A percentile compares a stretch with the other conserved stretches of the same genome.
phyloP scores from a whole-genome alignment of 495 filamentous ascomycete genomes.

The Penicillium manginii region DNA sequence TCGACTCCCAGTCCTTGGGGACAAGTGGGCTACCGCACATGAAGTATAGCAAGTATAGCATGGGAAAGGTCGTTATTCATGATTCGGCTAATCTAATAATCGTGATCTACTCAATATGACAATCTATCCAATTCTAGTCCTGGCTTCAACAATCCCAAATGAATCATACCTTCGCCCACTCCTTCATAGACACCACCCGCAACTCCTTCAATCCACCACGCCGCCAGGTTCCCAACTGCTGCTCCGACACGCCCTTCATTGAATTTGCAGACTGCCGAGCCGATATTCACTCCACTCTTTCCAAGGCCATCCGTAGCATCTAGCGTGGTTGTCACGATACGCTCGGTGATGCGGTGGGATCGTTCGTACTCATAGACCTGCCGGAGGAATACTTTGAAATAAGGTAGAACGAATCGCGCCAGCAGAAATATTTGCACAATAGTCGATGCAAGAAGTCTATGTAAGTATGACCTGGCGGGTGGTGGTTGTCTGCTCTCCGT shows the following conservation, averaged over 20 bases:
- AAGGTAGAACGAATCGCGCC: constrained; percentile 60
- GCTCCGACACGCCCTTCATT: constrained; percentile 61
- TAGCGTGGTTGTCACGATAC: constrained; percentile 51
- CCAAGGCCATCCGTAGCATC: constrained; percentile 57
- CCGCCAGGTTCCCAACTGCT: constrained; percentile 49
- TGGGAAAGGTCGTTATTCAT: background rate
- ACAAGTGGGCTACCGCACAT: too few relatives aligned
- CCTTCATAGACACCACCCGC: constrained; percentile 68
- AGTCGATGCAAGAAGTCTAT: constrained; percentile 56
- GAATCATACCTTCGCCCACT: constrained; percentile 60
- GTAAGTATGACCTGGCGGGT: constrained; percentile 52
- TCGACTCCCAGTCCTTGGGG: background rate
- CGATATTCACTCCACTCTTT: constrained; percentile 51
- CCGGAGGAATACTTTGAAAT: constrained; percentile 55
- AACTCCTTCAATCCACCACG: constrained; percentile 63
- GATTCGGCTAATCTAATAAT: background rate
- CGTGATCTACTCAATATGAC: constrained; percentile 16
- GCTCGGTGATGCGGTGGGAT: constrained; percentile 62
- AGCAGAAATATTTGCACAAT: constrained; percentile 62
- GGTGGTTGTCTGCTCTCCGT: constrained; percentile 1
- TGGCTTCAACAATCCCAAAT: constrained; percentile 42
- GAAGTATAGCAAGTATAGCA: too few relatives aligned
- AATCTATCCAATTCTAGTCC: constrained; percentile 32
- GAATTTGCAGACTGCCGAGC: constrained; percentile 53
- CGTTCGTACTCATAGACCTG: constrained; percentile 64